Percentiles rank a stretch among this genome's conserved stretches.
Evolutionary conservation across 441 rosid species (phyloP).

Genomic region (Corymbia citriodora): DNA sequence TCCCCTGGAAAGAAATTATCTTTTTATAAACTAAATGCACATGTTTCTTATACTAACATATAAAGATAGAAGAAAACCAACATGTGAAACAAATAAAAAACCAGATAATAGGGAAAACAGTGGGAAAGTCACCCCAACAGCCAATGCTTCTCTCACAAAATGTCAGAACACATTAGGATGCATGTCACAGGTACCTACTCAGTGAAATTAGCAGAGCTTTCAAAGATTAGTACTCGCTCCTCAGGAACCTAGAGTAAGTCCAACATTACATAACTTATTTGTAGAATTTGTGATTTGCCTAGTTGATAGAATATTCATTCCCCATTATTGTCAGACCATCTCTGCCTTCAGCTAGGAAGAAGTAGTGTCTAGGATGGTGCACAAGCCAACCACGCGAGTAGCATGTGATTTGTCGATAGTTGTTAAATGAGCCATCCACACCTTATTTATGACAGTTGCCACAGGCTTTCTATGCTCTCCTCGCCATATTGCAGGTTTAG

Average conservation of each 20-base stretch:
- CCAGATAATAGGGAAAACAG: not conserved
- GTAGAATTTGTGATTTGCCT: not conserved
- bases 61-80: not conserved
- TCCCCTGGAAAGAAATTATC: slow-evolving; percentile 44
- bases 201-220: not conserved
- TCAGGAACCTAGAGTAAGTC: not conserved
- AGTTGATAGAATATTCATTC: not conserved
- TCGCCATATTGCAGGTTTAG: not conserved
- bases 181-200: not conserved
- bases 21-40: not conserved
- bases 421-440: not conserved
- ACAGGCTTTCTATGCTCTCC: not conserved
- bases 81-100: not conserved
- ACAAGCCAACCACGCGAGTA: not conserved
- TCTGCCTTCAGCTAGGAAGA: not conserved
- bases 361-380: not conserved
- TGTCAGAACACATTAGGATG: not conserved
- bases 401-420: not conserved
- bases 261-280: not conserved
- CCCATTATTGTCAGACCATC: not conserved
- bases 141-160: not conserved
- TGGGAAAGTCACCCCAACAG: not conserved
- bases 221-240: not conserved
- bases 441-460: not conserved
- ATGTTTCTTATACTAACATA: not conserved